These are phyloP conservation scores for Phallus indusiatus DNA, from an alignment of 768 basidiomycete genomes.

Conservation along the genomic window DNA sequence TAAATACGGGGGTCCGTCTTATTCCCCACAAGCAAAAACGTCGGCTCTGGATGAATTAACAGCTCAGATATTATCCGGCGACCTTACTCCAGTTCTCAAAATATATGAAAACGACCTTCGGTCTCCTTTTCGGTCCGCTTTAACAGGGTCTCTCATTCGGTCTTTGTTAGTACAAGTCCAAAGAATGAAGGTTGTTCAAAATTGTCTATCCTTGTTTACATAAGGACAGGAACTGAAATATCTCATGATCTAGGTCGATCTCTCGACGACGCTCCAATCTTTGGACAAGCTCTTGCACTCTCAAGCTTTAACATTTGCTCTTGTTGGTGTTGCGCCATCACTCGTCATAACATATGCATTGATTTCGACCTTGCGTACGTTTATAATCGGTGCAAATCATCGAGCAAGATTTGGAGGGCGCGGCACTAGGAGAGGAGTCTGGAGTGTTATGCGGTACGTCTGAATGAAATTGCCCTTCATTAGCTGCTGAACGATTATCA, in stretches of 20 bases:
- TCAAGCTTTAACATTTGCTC: slow-evolving; percentile 92
- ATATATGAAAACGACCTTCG: slow-evolving; percentile 91
- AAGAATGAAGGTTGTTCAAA: slow-evolving; percentile 78
- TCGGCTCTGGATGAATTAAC: slow-evolving; percentile 49
- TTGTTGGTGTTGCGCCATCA: slow-evolving; percentile 91
- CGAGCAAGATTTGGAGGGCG: slow-evolving; percentile 50
- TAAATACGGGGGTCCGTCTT: slow-evolving; percentile 38
- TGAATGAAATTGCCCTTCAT: not conserved
- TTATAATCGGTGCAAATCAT: slow-evolving; percentile 44
- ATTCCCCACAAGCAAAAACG: slow-evolving; percentile 27
- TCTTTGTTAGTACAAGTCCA: slow-evolving; percentile 89
- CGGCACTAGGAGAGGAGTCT: slow-evolving; percentile 43
- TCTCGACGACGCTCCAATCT: slow-evolving; percentile 80
- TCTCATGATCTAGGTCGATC: slow-evolving; percentile 61
- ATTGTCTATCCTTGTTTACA: not conserved
- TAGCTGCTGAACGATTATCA: not conserved
- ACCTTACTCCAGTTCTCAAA: slow-evolving; percentile 77
- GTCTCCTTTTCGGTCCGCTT: slow-evolving; percentile 70
- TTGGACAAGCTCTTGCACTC: slow-evolving; percentile 92
- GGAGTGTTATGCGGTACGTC: slow-evolving; percentile 60
- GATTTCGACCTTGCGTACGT: slow-evolving; percentile 39
- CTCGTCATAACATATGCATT: slow-evolving; percentile 68
- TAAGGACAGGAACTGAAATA: not conserved
- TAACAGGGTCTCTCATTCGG: slow-evolving; percentile 73
- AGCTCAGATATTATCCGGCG: slow-evolving; percentile 60